Evolutionary conservation across 257 asterid genomes (phyloP).

Genomic region (Dorcoceras hygrometricum): DNA sequence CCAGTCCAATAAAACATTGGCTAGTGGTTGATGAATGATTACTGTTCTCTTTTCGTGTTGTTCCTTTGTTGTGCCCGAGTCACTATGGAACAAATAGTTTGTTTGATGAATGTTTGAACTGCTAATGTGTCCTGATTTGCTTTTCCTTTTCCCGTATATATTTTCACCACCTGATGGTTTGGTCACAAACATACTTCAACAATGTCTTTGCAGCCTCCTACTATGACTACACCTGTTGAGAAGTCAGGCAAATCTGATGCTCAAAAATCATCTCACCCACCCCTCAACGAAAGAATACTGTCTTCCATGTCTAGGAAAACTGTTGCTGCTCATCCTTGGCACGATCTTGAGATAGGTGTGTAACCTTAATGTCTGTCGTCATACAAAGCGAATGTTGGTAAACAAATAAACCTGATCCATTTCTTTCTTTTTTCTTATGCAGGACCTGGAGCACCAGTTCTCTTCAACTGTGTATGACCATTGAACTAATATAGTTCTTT

Average conservation of each 20-base stretch:
- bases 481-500: background rate
- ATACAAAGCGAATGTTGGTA: background rate
- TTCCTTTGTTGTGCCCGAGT: background rate
- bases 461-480: constrained; percentile 49
- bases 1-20: background rate
- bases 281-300: constrained; percentile 57
- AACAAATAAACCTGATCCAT: background rate
- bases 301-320: constrained; percentile 54
- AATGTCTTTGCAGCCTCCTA: background rate
- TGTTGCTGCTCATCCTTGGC: constrained; percentile 68
- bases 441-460: constrained; percentile 63
- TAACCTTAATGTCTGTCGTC: background rate
- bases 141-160: background rate
- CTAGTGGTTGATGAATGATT: background rate
- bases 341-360: constrained; percentile 59
- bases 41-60: background rate
- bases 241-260: background rate
- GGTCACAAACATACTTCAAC: background rate
- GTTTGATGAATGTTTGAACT: background rate
- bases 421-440: constrained; percentile 16
- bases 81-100: no score
- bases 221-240: background rate
- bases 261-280: constrained; percentile 13
- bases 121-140: background rate
- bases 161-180: background rate